Conservation (phyloP, 495 filamentous ascomycete species). For the Lepidopterella palustris region DNA sequence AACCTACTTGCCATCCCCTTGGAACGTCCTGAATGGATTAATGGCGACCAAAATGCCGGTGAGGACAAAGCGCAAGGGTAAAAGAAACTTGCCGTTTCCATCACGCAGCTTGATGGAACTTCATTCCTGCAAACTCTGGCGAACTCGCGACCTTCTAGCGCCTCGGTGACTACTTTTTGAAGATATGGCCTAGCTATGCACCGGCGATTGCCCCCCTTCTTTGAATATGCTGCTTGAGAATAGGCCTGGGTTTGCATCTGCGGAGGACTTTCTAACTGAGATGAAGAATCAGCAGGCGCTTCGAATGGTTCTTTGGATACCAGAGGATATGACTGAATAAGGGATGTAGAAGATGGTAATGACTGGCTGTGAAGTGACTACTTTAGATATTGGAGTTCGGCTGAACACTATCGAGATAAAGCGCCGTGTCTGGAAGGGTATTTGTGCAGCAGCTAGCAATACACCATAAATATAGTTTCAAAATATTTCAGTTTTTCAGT, state of each 20-base stretch:
- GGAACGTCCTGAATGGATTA: not conserved
- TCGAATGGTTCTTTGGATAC: not conserved
- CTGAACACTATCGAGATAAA: too few relatives aligned
- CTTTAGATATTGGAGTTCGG: too few relatives aligned
- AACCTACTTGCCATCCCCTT: not conserved
- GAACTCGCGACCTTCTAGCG: not conserved
- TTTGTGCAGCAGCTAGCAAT: too few relatives aligned
- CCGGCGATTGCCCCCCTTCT: not conserved
- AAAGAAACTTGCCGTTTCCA: not conserved
- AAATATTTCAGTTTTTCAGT: too few relatives aligned
- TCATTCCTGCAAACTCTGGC: not conserved
- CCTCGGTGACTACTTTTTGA: not conserved
- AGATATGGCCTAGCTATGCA: not conserved
- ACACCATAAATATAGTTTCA: too few relatives aligned
- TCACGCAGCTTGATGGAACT: not conserved
- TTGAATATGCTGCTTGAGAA: not conserved
- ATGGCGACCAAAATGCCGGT: not conserved
- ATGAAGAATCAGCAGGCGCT: not conserved
- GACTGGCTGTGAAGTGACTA: too few relatives aligned
- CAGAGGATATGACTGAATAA: not conserved
- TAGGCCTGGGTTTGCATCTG: not conserved
- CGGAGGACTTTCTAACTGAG: not conserved
- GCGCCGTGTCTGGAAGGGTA: too few relatives aligned
- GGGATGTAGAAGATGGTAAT: not conserved
- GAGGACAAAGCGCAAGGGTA: not conserved